These are phyloP conservation scores for Brassica hybrid DNA, from an alignment of 441 rosid genomes.

Conservation along the genomic window DNA sequence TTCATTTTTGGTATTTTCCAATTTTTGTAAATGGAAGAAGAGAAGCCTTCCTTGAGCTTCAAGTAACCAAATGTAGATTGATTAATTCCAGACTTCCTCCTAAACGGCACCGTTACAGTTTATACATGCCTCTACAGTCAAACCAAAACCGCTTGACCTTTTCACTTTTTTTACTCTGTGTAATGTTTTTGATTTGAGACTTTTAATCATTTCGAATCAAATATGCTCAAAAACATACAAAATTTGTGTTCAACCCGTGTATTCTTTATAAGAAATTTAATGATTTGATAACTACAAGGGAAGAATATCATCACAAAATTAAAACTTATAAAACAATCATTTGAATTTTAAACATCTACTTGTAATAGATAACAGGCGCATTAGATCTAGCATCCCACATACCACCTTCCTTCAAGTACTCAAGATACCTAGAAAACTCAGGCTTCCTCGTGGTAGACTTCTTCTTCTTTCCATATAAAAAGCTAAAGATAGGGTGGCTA, in stretches of 20 bases:
- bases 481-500: conserved; percentile 67
- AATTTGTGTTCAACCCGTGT: not conserved
- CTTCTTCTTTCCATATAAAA: conserved; percentile 46
- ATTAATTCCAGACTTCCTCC: not conserved
- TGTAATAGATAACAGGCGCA: conserved; percentile 53
- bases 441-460: conserved; percentile 61
- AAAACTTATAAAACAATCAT: not conserved
- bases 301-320: conserved; percentile 13
- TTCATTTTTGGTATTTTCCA: not conserved
- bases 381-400: conserved; percentile 58
- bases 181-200: not conserved
- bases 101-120: not conserved
- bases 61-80: conserved; percentile 29
- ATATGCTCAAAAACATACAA: not conserved
- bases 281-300: not conserved
- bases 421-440: conserved; percentile 73
- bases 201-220: not conserved
- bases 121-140: conserved; percentile 1
- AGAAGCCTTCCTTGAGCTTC: conserved; percentile 24
- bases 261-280: not conserved
- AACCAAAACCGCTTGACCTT: not conserved
- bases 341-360: conserved; percentile 28
- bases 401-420: conserved; percentile 81
- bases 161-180: not conserved
- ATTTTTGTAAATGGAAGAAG: not conserved